Evolutionary conservation across 1,284 basidiomycete species (phyloP), one percentile per base, ranked within the genome.

Genomic region (Irpex sp.): DNA sequence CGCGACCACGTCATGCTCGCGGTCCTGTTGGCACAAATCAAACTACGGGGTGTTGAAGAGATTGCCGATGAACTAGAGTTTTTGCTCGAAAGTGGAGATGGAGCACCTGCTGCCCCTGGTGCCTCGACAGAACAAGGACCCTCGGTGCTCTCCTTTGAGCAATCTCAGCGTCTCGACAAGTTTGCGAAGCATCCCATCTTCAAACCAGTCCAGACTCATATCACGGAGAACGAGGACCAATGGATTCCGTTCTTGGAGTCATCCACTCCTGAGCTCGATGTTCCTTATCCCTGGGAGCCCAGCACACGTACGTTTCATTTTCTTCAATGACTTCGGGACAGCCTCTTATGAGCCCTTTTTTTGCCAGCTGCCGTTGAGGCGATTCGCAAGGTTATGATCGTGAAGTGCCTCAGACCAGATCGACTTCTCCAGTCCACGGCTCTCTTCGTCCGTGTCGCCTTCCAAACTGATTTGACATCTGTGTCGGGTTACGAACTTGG

Each of bases 1-100:
- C 84, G 88, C 18, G 97, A 99, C 71, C 90, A 96, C 66, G 82
- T 97, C 62, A 91, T 97, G 80, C 84, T 98, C 28, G 94, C 93
- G 0, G 87, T 96, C 19, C 84, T 95, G 19, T 82, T 99, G 18
- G 91, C 93, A 0, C 95, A 96, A 72, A 88, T 98, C 66, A 95
- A 96, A 73, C 74, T 96, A 16, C 86, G 92, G 56, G 88, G 88
- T 5, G 72, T 85, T 6, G 91, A 92, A 67, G 88, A 91, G 56
- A 87, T 96, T 52, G 73, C 80, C 1, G 90, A 94, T 35, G 97
- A 98, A 71, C 78, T 97, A 42, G 93, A 96, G 69, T 94, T 95
- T 74, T 77, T 98, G 28, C 79, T 98, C 37, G 95, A 98, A 71
- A 89, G 91, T 65, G 90, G 91, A 3, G 91, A 93, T 68, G 79